These are phyloP conservation scores for Crepidotus variabilis DNA, from an alignment of 768 basidiomycete genomes.

Conservation along the genomic window DNA sequence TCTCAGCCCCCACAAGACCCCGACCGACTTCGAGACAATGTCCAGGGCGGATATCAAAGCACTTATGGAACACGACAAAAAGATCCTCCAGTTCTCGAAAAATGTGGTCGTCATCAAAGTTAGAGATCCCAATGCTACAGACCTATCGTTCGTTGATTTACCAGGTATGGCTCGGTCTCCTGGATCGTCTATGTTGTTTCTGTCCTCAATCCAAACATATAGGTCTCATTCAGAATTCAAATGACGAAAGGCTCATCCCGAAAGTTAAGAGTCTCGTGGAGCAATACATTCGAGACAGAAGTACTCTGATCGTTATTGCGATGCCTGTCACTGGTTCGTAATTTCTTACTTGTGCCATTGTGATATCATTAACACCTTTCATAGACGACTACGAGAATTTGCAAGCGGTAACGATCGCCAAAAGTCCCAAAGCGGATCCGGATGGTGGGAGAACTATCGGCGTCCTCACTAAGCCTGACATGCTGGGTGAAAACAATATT, in stretches of 20 bases:
- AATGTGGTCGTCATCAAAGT: slow-evolving; percentile 48
- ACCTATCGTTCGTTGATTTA: slow-evolving; percentile 51
- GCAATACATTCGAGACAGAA: slow-evolving; percentile 39
- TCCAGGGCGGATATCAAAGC: slow-evolving; percentile 19
- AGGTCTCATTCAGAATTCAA: slow-evolving; percentile 58
- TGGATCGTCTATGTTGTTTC: slow-evolving; percentile 19
- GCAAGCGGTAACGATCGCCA: slow-evolving; percentile 50
- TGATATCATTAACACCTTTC: background rate
- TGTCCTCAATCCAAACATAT: slow-evolving; percentile 3
- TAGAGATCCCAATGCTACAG: slow-evolving; percentile 39
- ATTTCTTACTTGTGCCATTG: background rate
- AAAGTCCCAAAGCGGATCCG: slow-evolving; percentile 49
- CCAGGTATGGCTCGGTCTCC: slow-evolving; percentile 35
- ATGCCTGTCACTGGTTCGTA: slow-evolving; percentile 59
- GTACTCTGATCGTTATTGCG: slow-evolving; percentile 61
- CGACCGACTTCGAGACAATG: slow-evolving; percentile 18
- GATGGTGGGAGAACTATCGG: slow-evolving; percentile 60
- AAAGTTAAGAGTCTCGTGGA: slow-evolving; percentile 48
- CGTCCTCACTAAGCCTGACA: slow-evolving; percentile 70
- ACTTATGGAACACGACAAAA: background rate
- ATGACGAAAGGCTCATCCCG: slow-evolving; percentile 31
- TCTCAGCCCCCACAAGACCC: slow-evolving; percentile 35
- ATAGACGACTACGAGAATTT: slow-evolving; percentile 70
- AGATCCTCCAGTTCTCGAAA: slow-evolving; percentile 35
- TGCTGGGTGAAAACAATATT: slow-evolving; percentile 38